Evolutionary conservation across 495 filamentous ascomycete species (phyloP), one percentile per base, ranked within the genome.

Genomic region (Tuber indicum): DNA sequence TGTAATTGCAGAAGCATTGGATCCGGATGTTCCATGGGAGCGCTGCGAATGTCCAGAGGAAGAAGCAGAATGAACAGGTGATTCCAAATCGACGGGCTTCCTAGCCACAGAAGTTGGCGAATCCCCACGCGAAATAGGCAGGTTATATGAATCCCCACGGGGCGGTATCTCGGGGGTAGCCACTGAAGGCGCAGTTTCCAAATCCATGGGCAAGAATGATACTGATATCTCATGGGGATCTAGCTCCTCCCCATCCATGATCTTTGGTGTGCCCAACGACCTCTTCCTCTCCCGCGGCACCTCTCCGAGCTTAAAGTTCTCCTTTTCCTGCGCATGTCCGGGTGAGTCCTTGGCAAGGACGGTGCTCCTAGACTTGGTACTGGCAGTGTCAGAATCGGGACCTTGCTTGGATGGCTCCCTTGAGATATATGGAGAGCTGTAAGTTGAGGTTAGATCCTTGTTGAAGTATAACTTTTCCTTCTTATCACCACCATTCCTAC

Each of bases 261-360:
- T 21, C 17, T 70, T 74, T 58, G 77, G 76, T 43, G 74, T 74
- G 69, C 81, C 76, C 21, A 85, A 84, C 0, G 88, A 84, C 85
- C 89, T 90, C 85, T 90, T 91, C 71, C 85, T 88, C 71, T 83
- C 82, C 82, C 90, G 91, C 1, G 92, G 91, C 8, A 90, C 92
- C 49, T 94, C 91, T 79, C 92, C 91, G 75, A 95, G 83, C 84
- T 88, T 92, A 85, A 95, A 94, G 41, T 88, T 88, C 69, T 93
- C 78, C 69, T 73, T 76, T 17, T 77, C 78, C 62, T 81, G 79
- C 69, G 70, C 17, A 70, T 69, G 72, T 36, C 74, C 80, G 43
- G 42, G 62, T 36, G 58, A 62, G 41, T 58, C 70, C 70, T 72
- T 42, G 72, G 74, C 19, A 75, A 74, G 23, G 42, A 42, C 70